Evolutionary conservation across 768 basidiomycete species (phyloP), one percentile per base, ranked within the genome.

Genomic region (Tricholoma furcatifolium): DNA sequence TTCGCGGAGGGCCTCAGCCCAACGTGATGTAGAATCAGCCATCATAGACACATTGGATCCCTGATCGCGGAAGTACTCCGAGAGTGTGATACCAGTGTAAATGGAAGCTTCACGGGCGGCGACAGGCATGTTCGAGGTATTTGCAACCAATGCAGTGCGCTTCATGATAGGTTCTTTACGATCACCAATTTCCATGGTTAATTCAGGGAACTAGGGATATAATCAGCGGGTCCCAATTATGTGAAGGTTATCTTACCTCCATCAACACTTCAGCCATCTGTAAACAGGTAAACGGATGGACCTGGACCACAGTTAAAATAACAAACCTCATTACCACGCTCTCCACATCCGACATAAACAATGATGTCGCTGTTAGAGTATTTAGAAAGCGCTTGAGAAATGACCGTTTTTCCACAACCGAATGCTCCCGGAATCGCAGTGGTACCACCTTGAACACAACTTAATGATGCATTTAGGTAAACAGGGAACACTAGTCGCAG

Each of bases 111-210:
- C 97, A 60, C 97, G 92, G 40, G 97, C 97, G 40, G 97, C 97
- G 62, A 99, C 97, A 61, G 97, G 97, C 97, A 99, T 99, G 76
- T 98, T 98, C 44, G 97, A 99, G 2, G 97, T 99, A 70, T 99
- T 99, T 60, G 97, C 97, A 55, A 99, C 95, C 20, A 99, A 84
- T 12, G 95, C 93, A 0, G 97, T 99, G 54, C 97, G 95, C 74
- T 99, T 99, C 97, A 99, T 99, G 79, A 99, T 98, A 31, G 97
- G 97, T 70, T 99, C 97, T 80, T 95, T 86, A 46, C 93, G 92
- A 59, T 90, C 85, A 20, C 82, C 87, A 50, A 96, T 76, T 46
- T 97, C 93, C 87, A 98, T 91, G 2, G 89, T 92, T 27, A 99
- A 78, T 70, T 92, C 76, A 41, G 97, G 97, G 86, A 91, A 91